phyloP scores from a whole-genome alignment of 2,329 filamentous ascomycete genomes.

The Pestalotiopsis sp. region DNA sequence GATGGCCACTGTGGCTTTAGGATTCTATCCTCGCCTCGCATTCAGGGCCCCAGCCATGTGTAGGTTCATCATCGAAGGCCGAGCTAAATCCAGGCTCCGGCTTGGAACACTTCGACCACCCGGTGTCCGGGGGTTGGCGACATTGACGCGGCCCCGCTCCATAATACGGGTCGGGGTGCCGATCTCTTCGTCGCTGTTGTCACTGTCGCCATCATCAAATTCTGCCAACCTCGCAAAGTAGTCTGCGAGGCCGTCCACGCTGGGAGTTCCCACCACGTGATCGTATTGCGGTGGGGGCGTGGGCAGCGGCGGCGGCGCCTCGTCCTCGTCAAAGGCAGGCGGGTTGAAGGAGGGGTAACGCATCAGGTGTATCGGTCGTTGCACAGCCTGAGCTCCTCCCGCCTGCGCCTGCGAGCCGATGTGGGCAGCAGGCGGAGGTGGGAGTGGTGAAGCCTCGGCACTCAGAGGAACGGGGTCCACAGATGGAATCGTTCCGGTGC shows the following conservation, averaged over 20 bases:
- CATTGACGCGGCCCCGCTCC: slow-evolving; percentile 60
- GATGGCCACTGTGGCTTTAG: background rate
- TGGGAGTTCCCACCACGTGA: slow-evolving; percentile 69
- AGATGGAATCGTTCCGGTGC: slow-evolving; percentile 49
- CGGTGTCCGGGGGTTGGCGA: slow-evolving; percentile 58
- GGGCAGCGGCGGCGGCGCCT: slow-evolving; percentile 66
- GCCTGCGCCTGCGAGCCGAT: slow-evolving; percentile 39
- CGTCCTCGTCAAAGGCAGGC: slow-evolving; percentile 82
- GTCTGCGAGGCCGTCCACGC: slow-evolving; percentile 75
- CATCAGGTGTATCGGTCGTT: slow-evolving; percentile 76
- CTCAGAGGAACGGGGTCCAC: slow-evolving; percentile 34
- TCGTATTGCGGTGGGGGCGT: slow-evolving; percentile 89
- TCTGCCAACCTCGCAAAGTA: slow-evolving; percentile 84
- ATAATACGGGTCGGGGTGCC: slow-evolving; percentile 43
- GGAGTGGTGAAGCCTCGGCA: slow-evolving; percentile 34
- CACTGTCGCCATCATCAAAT: slow-evolving; percentile 55
- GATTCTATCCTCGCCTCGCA: slow-evolving; percentile 27
- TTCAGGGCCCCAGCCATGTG: slow-evolving; percentile 30
- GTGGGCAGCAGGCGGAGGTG: slow-evolving; percentile 60
- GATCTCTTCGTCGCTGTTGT: slow-evolving; percentile 35
- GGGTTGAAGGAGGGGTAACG: slow-evolving; percentile 86
- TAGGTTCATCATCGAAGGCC: slow-evolving; percentile 37
- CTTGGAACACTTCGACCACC: slow-evolving; percentile 56
- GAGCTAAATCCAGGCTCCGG: slow-evolving; percentile 57
- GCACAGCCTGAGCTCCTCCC: slow-evolving; percentile 26